Percentiles rank a stretch among this genome's conserved stretches.
Evolutionary conservation across 495 filamentous ascomycete genomes (phyloP).

Genomic region (Xylaria venustula): DNA sequence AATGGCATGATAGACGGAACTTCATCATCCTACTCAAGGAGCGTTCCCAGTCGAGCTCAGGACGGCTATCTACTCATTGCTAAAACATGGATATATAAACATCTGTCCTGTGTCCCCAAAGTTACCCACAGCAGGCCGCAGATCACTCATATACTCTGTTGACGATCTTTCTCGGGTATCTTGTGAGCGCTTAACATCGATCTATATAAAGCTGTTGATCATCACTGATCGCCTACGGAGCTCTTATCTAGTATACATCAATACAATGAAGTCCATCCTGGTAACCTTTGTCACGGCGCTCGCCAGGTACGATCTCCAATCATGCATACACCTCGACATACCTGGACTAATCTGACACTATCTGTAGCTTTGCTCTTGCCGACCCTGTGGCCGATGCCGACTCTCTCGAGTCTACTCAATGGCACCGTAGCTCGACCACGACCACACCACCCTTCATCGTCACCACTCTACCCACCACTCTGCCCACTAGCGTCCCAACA

Average conservation of each 20-base stretch:
- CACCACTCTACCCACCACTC: background rate
- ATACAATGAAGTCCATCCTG: slow-evolving; percentile 20
- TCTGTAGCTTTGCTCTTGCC: background rate
- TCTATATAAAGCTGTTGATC: background rate
- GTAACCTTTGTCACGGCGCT: slow-evolving; percentile 15
- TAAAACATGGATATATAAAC: background rate
- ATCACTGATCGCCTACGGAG: background rate
- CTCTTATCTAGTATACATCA: slow-evolving; percentile 7
- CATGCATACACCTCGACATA: background rate
- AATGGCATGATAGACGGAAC: background rate
- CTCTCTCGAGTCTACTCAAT: too few relatives aligned
- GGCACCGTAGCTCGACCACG: too few relatives aligned
- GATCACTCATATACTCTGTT: slow-evolving; percentile 7
- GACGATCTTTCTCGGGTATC: background rate
- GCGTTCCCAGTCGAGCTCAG: background rate
- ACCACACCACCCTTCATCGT: background rate
- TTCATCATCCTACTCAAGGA: background rate
- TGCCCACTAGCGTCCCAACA: slow-evolving; percentile 13
- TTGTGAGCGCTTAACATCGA: slow-evolving; percentile 6
- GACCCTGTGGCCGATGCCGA: background rate
- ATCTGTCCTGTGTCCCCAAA: background rate
- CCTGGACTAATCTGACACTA: background rate
- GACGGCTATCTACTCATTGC: background rate
- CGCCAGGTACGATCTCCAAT: slow-evolving; percentile 17
- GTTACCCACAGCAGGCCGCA: background rate